Percentiles rank a stretch among this genome's conserved stretches.
phyloP scores from a whole-genome alignment of 768 basidiomycete species.

The Hortiboletus flavorubellus region DNA sequence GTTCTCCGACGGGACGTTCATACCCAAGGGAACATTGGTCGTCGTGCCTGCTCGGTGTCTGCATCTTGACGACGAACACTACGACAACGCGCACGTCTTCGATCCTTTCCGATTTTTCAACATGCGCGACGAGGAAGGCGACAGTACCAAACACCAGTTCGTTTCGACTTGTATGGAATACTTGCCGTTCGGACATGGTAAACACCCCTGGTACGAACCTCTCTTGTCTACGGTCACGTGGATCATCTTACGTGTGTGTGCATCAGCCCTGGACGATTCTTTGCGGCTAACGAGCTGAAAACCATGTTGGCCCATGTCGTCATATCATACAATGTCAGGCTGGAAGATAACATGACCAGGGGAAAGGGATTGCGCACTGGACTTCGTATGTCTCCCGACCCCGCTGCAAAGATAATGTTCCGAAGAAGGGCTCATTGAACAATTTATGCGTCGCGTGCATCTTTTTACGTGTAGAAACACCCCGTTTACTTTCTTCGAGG shows the following conservation, averaged over 20 bases:
- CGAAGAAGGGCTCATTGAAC: no score
- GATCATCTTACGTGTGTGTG: neutral
- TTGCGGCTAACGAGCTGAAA: conserved; percentile 9
- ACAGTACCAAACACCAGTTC: conserved; percentile 34
- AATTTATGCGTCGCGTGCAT: no score
- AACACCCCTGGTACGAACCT: conserved; percentile 16
- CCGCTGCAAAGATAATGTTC: no score
- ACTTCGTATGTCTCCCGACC: no score
- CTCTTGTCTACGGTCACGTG: neutral
- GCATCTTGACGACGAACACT: no score
- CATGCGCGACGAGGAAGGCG: conserved; percentile 33
- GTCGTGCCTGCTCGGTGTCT: no score
- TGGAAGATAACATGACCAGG: neutral
- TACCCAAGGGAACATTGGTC: no score
- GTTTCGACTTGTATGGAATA: conserved; percentile 33
- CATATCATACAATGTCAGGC: neutral
- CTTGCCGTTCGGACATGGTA: conserved; percentile 36
- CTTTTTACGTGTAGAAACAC: no score
- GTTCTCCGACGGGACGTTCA: conserved; percentile 38
- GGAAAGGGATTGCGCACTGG: neutral
- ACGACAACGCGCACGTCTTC: no score
- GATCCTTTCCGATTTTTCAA: conserved; percentile 30
- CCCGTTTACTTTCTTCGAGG: no score
- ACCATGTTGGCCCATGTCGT: conserved; percentile 13
- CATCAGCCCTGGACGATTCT: conserved; percentile 11